Evolutionary conservation across 768 basidiomycete genomes (phyloP).

Genomic region (Lyophyllum atratum): DNA sequence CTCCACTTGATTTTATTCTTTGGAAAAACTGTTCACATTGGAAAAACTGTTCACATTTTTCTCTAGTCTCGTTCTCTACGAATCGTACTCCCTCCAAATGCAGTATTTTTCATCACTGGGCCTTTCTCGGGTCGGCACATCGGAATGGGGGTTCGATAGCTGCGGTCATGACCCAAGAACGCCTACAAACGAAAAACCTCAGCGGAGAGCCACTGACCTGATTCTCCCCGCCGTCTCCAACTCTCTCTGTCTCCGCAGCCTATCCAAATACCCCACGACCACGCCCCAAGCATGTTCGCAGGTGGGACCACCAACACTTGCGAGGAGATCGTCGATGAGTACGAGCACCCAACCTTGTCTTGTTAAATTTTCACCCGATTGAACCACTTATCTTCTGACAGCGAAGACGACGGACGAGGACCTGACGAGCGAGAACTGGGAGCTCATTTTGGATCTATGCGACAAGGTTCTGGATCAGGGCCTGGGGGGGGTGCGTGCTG

Average conservation of each 20-base stretch:
- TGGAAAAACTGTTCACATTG: no score
- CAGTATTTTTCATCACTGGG: no score
- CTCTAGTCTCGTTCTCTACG: no score
- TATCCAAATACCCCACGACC: constrained; percentile 1
- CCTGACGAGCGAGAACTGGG: constrained; percentile 94
- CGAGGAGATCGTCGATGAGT: constrained; percentile 86
- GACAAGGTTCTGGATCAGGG: constrained; percentile 95
- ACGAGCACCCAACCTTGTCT: not conserved
- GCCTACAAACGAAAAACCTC: no score
- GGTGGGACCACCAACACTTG: constrained; percentile 72
- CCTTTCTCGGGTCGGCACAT: no score
- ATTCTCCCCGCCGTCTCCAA: not conserved
- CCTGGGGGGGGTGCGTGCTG: constrained; percentile 70
- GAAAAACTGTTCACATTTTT: no score
- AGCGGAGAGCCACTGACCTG: constrained; percentile 27
- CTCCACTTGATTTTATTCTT: no score
- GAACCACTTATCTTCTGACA: constrained; percentile 30
- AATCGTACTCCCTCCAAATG: no score
- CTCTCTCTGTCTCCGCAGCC: not conserved
- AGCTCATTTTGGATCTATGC: constrained; percentile 89
- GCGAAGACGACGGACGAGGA: constrained; percentile 98
- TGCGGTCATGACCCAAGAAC: no score
- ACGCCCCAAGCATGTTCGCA: constrained; percentile 70
- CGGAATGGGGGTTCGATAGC: no score
- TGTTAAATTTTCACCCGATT: not conserved